Evolutionary conservation across 169 alveolate genomes (phyloP).

Genomic region (Plasmodium billcollinsi): DNA sequence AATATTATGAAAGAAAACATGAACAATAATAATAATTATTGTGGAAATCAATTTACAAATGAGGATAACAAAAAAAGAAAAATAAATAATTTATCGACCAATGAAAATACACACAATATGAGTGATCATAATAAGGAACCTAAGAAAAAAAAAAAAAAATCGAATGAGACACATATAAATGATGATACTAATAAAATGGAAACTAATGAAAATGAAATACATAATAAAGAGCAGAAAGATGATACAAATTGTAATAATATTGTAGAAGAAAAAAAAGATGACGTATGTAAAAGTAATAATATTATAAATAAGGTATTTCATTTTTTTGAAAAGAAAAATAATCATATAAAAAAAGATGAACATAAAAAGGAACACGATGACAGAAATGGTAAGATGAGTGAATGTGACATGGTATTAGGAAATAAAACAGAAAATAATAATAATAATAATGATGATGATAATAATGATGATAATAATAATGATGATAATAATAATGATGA

Average conservation of each 20-base stretch:
- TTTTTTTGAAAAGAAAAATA: neutral
- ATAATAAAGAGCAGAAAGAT: neutral
- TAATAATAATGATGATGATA: neutral
- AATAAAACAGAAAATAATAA: neutral
- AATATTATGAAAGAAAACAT: neutral
- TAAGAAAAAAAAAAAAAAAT: neutral
- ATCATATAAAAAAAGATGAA: neutral
- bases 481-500: neutral
- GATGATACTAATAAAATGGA: neutral
- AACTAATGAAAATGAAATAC: neutral
- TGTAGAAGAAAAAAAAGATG: neutral
- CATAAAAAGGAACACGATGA: neutral
- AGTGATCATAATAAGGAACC: neutral
- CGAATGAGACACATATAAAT: too few species aligned
- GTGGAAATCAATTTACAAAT: neutral
- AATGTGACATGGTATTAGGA: neutral
- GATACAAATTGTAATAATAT: neutral
- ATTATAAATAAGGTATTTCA: neutral
- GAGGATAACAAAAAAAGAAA: neutral
- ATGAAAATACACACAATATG: neutral
- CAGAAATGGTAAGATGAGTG: neutral
- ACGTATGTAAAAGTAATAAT: neutral
- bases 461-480: neutral
- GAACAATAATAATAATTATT: neutral
- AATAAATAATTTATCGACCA: neutral